These are phyloP conservation scores for Coemansia sp. DNA, from an alignment of 192 early-diverging fungal species.

Conservation along the genomic window DNA sequence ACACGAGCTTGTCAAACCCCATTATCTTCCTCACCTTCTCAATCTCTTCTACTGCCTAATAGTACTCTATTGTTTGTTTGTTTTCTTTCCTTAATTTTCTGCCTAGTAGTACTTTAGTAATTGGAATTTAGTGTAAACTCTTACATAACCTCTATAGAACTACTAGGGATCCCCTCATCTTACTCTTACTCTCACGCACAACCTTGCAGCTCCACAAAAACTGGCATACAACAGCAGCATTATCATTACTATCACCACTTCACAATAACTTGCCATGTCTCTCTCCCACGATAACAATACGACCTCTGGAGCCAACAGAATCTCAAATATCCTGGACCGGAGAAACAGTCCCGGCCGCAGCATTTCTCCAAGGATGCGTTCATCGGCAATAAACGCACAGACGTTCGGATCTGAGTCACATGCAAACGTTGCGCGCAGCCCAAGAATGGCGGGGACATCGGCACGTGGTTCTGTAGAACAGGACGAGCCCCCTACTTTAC, in stretches of 20 bases:
- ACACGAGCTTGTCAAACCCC: neutral
- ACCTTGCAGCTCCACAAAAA: too few species aligned
- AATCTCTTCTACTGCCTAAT: neutral
- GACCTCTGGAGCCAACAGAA: conserved; percentile 3
- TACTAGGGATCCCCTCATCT: too few species aligned
- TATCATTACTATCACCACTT: neutral
- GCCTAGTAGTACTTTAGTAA: too few species aligned
- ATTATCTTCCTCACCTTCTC: neutral
- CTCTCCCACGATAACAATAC: conserved; percentile 9
- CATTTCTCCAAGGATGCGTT: neutral
- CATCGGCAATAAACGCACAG: neutral
- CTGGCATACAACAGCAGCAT: too few species aligned
- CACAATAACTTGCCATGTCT: conserved; percentile 1
- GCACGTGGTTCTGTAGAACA: neutral
- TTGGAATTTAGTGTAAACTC: too few species aligned
- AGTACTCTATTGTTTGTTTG: neutral
- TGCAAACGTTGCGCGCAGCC: neutral
- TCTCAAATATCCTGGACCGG: conserved; percentile 9
- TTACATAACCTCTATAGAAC: too few species aligned
- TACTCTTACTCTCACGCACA: too few species aligned
- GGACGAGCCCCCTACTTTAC: neutral
- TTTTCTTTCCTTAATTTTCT: neutral
- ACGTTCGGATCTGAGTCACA: neutral
- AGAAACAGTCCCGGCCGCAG: conserved; percentile 1
- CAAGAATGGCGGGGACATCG: neutral